Conservation (phyloP, 164 flowering plant genomes). For the Chimonanthus praecox region DNA sequence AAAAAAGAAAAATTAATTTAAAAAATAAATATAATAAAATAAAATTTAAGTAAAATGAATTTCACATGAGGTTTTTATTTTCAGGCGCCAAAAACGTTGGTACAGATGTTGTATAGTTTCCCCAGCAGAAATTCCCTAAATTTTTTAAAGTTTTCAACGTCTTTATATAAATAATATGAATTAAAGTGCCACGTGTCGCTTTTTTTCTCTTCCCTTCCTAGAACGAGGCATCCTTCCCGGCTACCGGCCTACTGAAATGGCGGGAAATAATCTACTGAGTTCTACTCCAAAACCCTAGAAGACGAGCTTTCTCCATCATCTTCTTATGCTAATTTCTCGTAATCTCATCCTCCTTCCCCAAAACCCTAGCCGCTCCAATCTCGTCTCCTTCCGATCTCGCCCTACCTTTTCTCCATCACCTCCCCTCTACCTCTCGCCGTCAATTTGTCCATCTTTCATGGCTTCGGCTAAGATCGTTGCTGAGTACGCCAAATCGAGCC, state of each 20-base stretch:
- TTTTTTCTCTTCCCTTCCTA: too few relatives aligned
- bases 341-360: not conserved
- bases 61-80: too few relatives aligned
- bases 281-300: not conserved
- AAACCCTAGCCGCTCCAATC: conserved; percentile 13
- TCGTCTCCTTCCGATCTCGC: not conserved
- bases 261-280: not conserved
- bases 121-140: too few relatives aligned
- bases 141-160: too few relatives aligned
- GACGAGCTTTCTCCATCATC: not conserved
- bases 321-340: not conserved
- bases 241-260: not conserved
- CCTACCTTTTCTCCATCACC: not conserved
- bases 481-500: conserved; percentile 76
- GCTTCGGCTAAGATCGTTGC: conserved; percentile 37
- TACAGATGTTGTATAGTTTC: too few relatives aligned
- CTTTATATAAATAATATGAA: too few relatives aligned
- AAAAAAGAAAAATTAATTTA: too few relatives aligned
- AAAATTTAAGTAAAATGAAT: too few relatives aligned
- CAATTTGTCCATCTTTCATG: conserved; percentile 4
- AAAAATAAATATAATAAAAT: too few relatives aligned
- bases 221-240: too few relatives aligned
- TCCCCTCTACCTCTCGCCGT: not conserved
- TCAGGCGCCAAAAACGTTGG: too few relatives aligned
- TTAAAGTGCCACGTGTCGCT: too few relatives aligned